Conservation (phyloP, 2,329 filamentous ascomycete species). For the Claviceps fusiformis region DNA sequence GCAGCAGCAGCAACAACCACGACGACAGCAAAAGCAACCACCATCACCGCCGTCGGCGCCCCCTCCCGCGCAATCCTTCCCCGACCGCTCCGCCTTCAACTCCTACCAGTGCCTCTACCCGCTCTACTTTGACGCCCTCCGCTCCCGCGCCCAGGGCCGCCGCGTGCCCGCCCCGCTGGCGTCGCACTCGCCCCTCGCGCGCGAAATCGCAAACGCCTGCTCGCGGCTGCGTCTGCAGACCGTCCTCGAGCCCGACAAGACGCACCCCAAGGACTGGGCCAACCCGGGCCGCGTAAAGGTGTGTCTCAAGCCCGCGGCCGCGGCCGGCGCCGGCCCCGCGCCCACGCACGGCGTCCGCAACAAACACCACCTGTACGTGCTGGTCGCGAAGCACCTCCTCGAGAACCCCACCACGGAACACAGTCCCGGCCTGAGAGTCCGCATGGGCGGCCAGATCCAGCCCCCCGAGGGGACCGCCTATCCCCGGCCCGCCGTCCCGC, state of each 20-base stretch:
- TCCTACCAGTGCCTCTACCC: constrained; percentile 86
- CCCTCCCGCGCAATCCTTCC: constrained; percentile 18
- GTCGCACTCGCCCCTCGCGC: constrained; percentile 72
- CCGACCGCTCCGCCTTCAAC: constrained; percentile 46
- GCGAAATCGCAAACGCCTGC: constrained; percentile 80
- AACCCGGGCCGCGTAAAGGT: constrained; percentile 88
- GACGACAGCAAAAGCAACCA: constrained; percentile 6
- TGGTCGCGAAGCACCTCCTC: constrained; percentile 64
- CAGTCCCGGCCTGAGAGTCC: constrained; percentile 52
- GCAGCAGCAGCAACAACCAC: constrained; percentile 12
- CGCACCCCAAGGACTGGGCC: constrained; percentile 92
- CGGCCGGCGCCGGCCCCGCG: not conserved
- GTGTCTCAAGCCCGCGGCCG: constrained; percentile 37
- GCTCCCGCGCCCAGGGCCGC: constrained; percentile 65
- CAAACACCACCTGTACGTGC: constrained; percentile 78
- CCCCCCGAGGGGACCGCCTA: constrained; percentile 52
- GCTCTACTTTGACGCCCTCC: constrained; percentile 76
- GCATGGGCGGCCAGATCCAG: constrained; percentile 57
- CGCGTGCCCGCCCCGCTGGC: constrained; percentile 61
- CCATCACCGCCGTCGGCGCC: constrained; percentile 13
- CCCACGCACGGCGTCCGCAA: constrained; percentile 36
- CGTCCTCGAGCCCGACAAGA: constrained; percentile 81
- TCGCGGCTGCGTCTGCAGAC: constrained; percentile 55
- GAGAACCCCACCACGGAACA: constrained; percentile 64
- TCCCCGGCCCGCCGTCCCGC: constrained; percentile 60